phyloP scores from a whole-genome alignment of 2,329 filamentous ascomycete species.

The Celoporthe dispersa region DNA sequence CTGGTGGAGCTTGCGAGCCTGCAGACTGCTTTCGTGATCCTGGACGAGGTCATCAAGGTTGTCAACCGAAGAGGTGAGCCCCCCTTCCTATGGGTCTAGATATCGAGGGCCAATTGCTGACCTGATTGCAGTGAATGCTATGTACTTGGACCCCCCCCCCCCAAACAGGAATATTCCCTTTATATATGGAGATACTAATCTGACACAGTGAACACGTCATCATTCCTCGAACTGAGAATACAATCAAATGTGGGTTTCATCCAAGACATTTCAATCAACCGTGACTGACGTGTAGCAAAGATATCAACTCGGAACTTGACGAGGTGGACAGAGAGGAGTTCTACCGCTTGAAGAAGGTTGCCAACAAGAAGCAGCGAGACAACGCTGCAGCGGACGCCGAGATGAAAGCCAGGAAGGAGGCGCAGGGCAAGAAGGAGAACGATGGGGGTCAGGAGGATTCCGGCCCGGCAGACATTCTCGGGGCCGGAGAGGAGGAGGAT shows the following conservation, averaged over 20 bases:
- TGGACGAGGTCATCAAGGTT: constrained; percentile 99
- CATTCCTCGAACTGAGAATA: constrained; percentile 96
- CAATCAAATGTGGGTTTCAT: constrained; percentile 80
- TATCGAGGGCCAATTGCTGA: constrained; percentile 39
- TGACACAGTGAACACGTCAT: constrained; percentile 80
- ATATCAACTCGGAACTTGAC: constrained; percentile 98
- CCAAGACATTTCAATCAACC: neutral
- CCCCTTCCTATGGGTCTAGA: neutral
- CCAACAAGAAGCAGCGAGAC: constrained; percentile 81
- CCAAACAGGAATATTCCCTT: no score
- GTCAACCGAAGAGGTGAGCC: constrained; percentile 87
- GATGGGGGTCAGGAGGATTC: constrained; percentile 46
- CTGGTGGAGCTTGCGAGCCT: constrained; percentile 92
- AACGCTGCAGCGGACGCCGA: constrained; percentile 73
- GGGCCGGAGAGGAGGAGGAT: constrained; percentile 78
- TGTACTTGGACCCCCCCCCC: constrained; percentile 58
- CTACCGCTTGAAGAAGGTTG: constrained; percentile 94
- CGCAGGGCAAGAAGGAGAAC: constrained; percentile 45
- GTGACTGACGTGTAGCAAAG: constrained; percentile 43
- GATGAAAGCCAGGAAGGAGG: constrained; percentile 73
- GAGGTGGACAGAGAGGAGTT: constrained; percentile 98
- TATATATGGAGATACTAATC: constrained; percentile 32
- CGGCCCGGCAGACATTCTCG: constrained; percentile 68
- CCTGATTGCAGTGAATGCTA: constrained; percentile 75
- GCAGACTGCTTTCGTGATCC: constrained; percentile 96